Evolutionary conservation across 2,329 filamentous ascomycete species (phyloP).

Genomic region (Colletotrichum tropicale): DNA sequence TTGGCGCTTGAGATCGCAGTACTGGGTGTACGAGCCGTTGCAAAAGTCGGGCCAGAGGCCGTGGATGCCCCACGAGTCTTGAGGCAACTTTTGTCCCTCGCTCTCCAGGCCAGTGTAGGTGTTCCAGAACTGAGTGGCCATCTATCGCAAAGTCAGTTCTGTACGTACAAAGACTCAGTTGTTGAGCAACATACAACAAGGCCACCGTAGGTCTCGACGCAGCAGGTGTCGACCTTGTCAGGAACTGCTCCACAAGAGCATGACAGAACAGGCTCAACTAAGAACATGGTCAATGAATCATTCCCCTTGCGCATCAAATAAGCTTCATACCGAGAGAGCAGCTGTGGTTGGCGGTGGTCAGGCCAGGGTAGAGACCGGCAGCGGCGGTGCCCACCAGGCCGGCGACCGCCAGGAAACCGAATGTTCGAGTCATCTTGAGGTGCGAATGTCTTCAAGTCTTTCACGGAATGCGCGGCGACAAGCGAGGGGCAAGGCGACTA

Average conservation of each 20-base stretch:
- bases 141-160: slow-evolving; percentile 24
- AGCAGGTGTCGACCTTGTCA: slow-evolving; percentile 62
- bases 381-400: slow-evolving; percentile 32
- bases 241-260: slow-evolving; percentile 51
- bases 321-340: slow-evolving; percentile 50
- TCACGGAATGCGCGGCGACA: neutral
- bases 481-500: neutral
- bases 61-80: slow-evolving; percentile 63
- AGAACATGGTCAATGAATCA: neutral
- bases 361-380: slow-evolving; percentile 44
- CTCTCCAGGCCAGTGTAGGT: slow-evolving; percentile 66
- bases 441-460: neutral
- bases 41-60: slow-evolving; percentile 62
- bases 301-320: neutral
- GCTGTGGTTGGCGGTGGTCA: slow-evolving; percentile 60
- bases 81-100: slow-evolving; percentile 62
- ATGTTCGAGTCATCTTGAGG: slow-evolving; percentile 29
- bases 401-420: slow-evolving; percentile 25
- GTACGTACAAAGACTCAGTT: neutral
- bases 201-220: slow-evolving; percentile 68
- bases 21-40: slow-evolving; percentile 65
- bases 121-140: slow-evolving; percentile 69
- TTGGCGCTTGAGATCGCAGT: slow-evolving; percentile 68
- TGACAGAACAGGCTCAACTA: slow-evolving; percentile 43
- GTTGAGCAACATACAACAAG: slow-evolving; percentile 46